These are phyloP conservation scores for Lepiota brunneoincarnata DNA, from an alignment of 768 basidiomycete species.

Conservation along the genomic window DNA sequence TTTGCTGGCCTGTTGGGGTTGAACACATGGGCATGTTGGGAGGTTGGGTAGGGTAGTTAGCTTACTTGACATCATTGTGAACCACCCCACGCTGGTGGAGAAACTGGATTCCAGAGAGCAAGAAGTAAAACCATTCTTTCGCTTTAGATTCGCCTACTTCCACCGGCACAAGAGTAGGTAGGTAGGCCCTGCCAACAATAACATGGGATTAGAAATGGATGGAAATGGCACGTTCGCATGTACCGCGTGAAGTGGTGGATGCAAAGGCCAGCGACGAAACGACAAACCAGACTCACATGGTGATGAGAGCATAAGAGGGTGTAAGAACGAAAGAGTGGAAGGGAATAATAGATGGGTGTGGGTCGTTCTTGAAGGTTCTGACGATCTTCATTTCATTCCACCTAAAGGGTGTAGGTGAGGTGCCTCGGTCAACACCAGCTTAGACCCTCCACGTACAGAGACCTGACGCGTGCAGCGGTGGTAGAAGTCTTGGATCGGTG, in stretches of 20 bases:
- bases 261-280: background rate
- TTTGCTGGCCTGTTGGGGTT: conserved; percentile 72
- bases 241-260: background rate
- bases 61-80: conserved; percentile 93
- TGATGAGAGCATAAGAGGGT: conserved; percentile 85
- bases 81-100: conserved; percentile 82
- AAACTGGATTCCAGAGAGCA: conserved; percentile 81
- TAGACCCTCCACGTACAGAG: conserved; percentile 54
- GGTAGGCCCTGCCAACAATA: conserved; percentile 63
- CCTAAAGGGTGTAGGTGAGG: conserved; percentile 33
- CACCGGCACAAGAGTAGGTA: conserved; percentile 85
- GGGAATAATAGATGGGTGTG: conserved; percentile 88
- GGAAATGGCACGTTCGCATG: background rate
- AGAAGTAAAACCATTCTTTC: conserved; percentile 76
- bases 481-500: conserved; percentile 83
- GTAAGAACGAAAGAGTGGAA: conserved; percentile 96
- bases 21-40: background rate
- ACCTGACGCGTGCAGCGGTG: conserved; percentile 85
- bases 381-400: conserved; percentile 99
- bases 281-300: conserved; percentile 61
- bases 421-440: background rate
- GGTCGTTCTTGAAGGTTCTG: conserved; percentile 75
- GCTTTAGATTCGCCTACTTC: conserved; percentile 80
- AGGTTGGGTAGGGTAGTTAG: conserved; percentile 1
- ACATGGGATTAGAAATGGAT: conserved; percentile 10